Evolutionary conservation across 768 basidiomycete species (phyloP).

Genomic region (Phylloporus sp.): DNA sequence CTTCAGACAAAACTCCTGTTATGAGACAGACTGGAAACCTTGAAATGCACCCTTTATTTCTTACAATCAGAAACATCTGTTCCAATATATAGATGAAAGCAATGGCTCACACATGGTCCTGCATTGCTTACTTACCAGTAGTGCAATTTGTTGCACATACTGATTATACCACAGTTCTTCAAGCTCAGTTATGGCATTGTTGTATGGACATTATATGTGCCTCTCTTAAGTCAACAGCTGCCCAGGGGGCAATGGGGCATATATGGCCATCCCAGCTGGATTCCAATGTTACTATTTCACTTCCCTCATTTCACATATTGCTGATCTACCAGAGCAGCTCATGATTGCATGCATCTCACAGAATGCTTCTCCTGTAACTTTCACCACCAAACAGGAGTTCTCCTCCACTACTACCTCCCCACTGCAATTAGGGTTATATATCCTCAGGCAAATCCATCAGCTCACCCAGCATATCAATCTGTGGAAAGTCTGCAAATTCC

Average conservation of each 20-base stretch:
- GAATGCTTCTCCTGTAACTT: slow-evolving; percentile 10
- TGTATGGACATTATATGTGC: slow-evolving; percentile 16
- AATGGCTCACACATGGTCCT: neutral
- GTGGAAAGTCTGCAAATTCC: slow-evolving; percentile 25
- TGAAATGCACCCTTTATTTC: slow-evolving; percentile 28
- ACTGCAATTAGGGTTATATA: neutral
- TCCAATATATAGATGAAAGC: neutral
- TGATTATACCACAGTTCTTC: neutral
- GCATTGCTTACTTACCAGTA: neutral
- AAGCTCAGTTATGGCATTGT: neutral
- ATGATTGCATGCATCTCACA: slow-evolving; percentile 9
- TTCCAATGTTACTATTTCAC: slow-evolving; percentile 1
- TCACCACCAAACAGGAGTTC: slow-evolving; percentile 12
- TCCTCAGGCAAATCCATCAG: neutral
- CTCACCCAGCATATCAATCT: slow-evolving; percentile 10
- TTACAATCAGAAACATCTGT: slow-evolving; percentile 30
- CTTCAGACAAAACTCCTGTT: slow-evolving; percentile 33
- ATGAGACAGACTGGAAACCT: slow-evolving; percentile 28
- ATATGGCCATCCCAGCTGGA: slow-evolving; percentile 25
- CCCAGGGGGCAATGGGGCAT: slow-evolving; percentile 23
- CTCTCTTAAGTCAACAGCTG: slow-evolving; percentile 27
- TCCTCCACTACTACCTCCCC: neutral
- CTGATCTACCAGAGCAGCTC: slow-evolving; percentile 12
- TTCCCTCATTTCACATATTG: slow-evolving; percentile 6
- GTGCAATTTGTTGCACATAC: neutral